Percentiles rank a stretch among this genome's conserved stretches.
Evolutionary conservation across 371 early-diverging fungal genomes (phyloP).

Genomic region (Syncephalastrum sp.): DNA sequence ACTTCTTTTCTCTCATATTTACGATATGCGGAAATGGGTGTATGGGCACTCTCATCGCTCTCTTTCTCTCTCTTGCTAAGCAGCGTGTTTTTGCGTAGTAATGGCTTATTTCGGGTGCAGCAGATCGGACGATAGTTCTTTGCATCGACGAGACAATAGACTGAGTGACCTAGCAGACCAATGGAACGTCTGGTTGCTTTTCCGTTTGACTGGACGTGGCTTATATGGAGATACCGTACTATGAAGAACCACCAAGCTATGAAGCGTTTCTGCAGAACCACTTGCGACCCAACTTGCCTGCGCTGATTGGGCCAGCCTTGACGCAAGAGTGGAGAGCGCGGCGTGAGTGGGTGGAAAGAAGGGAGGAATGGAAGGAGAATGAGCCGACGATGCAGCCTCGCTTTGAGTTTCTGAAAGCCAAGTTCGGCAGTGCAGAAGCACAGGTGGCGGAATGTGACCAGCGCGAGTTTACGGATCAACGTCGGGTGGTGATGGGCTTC

Average conservation of each 20-base stretch:
- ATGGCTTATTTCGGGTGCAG: no score
- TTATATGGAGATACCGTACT: conserved; percentile 30
- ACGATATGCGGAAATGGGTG: no score
- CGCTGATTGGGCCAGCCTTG: conserved; percentile 56
- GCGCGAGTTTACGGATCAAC: conserved; percentile 62
- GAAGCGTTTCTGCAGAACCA: conserved; percentile 51
- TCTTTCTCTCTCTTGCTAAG: no score
- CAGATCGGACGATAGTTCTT: no score
- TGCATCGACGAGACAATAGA: no score
- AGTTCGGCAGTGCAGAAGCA: conserved; percentile 42
- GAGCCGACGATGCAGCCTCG: conserved; percentile 33
- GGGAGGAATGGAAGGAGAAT: conserved; percentile 12
- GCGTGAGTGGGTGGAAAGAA: conserved; percentile 54
- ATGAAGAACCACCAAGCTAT: conserved; percentile 43
- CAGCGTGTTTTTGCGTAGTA: no score
- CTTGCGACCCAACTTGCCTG: conserved; percentile 60
- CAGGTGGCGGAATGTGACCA: conserved; percentile 59
- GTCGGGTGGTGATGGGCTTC: conserved; percentile 54
- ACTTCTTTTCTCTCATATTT: no score
- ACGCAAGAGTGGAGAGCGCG: conserved; percentile 63
- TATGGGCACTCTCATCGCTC: no score
- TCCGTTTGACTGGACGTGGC: no score
- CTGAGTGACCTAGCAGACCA: no score
- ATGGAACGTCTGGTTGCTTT: no score
- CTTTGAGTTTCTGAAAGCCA: conserved; percentile 27